Base-by-base conservation (phyloP, 345 rosid species). In the Turnera subulata region DNA sequence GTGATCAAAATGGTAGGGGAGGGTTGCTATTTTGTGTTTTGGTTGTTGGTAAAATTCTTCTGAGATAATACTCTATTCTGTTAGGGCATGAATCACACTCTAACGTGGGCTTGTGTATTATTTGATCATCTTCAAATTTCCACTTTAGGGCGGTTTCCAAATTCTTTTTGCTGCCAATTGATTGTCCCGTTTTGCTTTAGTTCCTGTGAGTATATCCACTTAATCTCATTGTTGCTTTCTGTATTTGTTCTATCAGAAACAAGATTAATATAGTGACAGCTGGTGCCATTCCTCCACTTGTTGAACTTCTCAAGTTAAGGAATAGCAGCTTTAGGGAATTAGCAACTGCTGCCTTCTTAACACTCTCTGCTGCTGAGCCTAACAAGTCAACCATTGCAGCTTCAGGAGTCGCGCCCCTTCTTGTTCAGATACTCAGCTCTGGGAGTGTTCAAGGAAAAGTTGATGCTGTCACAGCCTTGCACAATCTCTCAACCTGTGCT, bases 371-470 rank as follows among this genome's bases (percentile, higher is more conserved):
- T 22, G 86, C 91, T 24, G 73, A 76, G 55, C 77, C 91, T 35
- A 87, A 87, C 71, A 84, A 84, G 71, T 63, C 83, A 18, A 64
- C 64, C 26, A 87, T 87, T 47, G 79, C 71, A 46, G 76, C 78
- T 39, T 73, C 85, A 32, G 95, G 88, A 70, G 88, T 75, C 50
- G 72, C 83, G 46, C 86, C 82, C 20, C 72, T 78, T 60, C 75
- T 87, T 60, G 80, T 84, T 59, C 82, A 84, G 79, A 80, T 84
- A 71, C 86, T 87, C 56, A 70, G 75, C 72, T 76, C 78, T 12
- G 91, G 91, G 66, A 82, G 80, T 53, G 82, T 82, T 48, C 95
- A 87, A 66, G 91, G 91, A 48, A 84, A 70, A 72, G 91, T 84
- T 16, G 91, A 87, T 58, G 88, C 91, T 14, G 95, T 87, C 46